Base-by-base conservation (phyloP, 1,284 basidiomycete species). In the Ustilago bromivora region DNA sequence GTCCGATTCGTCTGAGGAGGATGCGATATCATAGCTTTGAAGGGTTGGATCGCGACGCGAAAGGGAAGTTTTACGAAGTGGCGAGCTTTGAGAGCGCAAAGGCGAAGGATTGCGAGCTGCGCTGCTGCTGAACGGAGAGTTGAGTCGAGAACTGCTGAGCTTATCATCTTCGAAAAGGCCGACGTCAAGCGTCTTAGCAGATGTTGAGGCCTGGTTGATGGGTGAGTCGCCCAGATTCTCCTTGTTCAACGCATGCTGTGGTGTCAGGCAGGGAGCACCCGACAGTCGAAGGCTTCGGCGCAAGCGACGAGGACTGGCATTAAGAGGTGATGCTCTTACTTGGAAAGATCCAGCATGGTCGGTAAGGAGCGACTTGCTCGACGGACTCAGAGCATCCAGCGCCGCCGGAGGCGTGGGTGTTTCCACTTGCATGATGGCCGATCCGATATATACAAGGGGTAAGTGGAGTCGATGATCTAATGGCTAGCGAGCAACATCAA, bases 1-100 rank as follows among this genome's bases (percentile, higher is more conserved):
- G 40, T 78, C 76, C 6, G 74, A 71, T 46, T 71, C 74, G 43
- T 76, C 65, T 15, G 61, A 65, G 13, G 74, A 76, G 1, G 69
- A 76, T 9, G 28, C 35, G 15, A 65, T 51, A 32, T 65, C 66
- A 52, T 73, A 61, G 51, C 49, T 47, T 10, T 49, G 65, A 12
- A 54, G 15, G 17, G 43, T 15, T 3, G 49, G 17, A 11, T 51
- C 34, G 31, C 71, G 65, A 10, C 66, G 66, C 38, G 61, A 31
- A 15, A 66, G 66, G 3, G 71, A 68, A 1, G 57, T 49, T n/a
- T 55, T 38, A 3, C 54, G 57, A 8, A 57, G 51, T 1, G 58
- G 71, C 15, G 71, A 64, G 66, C 71, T 73, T 9, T 46, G 61
- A 31, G 66, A 54, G 13, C 49, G 61, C 8, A 73, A 34, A 3